Conservation (phyloP, 441 rosid genomes). For the Bocquillonia castaneifolia region DNA sequence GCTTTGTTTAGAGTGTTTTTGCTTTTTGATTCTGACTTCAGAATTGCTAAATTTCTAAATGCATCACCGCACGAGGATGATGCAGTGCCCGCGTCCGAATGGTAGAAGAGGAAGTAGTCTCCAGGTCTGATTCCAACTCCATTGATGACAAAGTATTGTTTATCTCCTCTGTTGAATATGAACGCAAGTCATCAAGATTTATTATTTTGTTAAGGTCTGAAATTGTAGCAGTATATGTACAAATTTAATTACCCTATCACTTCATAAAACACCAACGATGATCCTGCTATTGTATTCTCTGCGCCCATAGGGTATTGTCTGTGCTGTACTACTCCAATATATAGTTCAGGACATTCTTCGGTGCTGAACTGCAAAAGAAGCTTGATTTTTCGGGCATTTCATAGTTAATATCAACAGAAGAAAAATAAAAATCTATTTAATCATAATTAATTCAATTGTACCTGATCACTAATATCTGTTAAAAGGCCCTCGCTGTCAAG, state of each 20-base stretch:
- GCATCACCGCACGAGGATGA: constrained; percentile 23
- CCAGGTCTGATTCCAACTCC: constrained; percentile 42
- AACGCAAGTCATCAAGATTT: neutral
- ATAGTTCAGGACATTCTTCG: constrained; percentile 22
- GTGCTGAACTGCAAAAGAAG: constrained; percentile 27
- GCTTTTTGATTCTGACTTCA: constrained; percentile 15
- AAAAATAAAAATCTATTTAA: neutral
- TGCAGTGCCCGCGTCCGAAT: constrained; percentile 41
- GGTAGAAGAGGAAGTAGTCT: constrained; percentile 43
- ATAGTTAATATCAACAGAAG: neutral
- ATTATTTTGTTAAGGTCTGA: neutral
- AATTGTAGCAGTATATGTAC: neutral
- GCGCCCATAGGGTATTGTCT: constrained; percentile 16
- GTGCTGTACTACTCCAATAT: constrained; percentile 38
- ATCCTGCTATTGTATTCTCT: constrained; percentile 3
- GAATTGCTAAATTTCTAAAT: constrained; percentile 17
- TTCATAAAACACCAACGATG: constrained; percentile 31
- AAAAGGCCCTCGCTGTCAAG: constrained; percentile 32
- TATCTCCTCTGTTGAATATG: constrained; percentile 29
- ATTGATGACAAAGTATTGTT: constrained; percentile 26
- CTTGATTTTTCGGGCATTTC: neutral
- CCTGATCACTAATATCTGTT: constrained; percentile 30
- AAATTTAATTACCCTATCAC: constrained; percentile 33
- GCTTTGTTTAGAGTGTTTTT: neutral
- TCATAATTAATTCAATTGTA: neutral